phyloP scores from a whole-genome alignment of 148 eudicot species.

The Mesembryanthemum crystallinum region DNA sequence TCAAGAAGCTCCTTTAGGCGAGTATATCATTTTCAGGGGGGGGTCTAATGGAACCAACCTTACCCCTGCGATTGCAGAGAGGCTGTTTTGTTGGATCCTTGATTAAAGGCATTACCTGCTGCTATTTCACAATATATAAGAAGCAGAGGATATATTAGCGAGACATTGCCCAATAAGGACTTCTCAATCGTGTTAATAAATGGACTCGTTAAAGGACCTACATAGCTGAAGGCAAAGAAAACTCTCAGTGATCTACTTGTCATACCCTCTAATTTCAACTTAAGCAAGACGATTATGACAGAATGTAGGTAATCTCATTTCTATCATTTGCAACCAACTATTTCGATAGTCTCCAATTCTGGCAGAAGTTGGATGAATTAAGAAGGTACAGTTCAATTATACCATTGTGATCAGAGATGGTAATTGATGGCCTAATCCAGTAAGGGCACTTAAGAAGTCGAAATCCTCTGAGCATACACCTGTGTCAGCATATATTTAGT shows the following conservation, averaged over 20 bases:
- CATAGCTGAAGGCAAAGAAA: background rate
- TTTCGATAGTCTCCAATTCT: background rate
- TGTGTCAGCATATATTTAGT: conserved; percentile 37
- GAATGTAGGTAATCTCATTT: background rate
- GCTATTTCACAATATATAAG: too few species aligned
- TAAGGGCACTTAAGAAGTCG: conserved; percentile 87
- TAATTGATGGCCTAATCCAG: conserved; percentile 94
- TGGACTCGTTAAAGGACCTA: too few species aligned
- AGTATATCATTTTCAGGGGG: too few species aligned
- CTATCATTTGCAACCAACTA: background rate
- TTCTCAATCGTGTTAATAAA: too few species aligned
- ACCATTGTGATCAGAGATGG: conserved; percentile 83
- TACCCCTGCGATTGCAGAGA: too few species aligned
- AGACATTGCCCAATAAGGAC: too few species aligned
- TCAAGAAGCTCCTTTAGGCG: background rate
- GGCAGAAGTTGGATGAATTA: background rate
- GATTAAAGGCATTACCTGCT: too few species aligned
- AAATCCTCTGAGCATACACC: conserved; percentile 98
- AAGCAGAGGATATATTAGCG: too few species aligned
- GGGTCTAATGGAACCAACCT: too few species aligned
- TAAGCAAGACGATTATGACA: background rate
- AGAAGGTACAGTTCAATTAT: conserved; percentile 12
- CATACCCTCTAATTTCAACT: background rate
- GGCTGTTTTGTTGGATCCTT: too few species aligned
- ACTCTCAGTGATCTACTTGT: background rate